Evolutionary conservation across 2,329 filamentous ascomycete genomes (phyloP).

Genomic region (Colletotrichum agaves): DNA sequence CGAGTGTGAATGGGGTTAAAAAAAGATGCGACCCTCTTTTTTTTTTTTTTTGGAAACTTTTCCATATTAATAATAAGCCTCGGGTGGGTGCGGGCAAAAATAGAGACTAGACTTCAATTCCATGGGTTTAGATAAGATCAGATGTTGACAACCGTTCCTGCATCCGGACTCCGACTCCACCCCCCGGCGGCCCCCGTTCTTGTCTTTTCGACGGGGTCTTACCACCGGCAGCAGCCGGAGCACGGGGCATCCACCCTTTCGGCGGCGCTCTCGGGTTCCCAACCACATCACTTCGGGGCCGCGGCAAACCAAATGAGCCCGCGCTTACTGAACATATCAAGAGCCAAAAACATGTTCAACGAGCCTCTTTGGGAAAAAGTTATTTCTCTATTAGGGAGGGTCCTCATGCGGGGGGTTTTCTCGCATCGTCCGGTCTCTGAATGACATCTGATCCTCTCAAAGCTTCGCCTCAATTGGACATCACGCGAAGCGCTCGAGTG

Average conservation of each 20-base stretch:
- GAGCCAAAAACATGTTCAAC: background rate
- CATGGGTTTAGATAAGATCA: background rate
- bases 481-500: background rate
- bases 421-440: background rate
- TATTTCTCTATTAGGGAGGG: background rate
- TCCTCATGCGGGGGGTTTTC: background rate
- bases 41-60: background rate
- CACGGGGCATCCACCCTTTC: constrained; percentile 7
- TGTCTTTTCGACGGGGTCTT: constrained; percentile 5
- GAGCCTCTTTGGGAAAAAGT: background rate
- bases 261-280: background rate
- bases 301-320: background rate
- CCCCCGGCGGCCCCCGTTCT: background rate
- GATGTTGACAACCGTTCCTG: background rate
- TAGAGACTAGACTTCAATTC: no score
- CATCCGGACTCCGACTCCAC: background rate
- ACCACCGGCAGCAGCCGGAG: constrained; percentile 1
- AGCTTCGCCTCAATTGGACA: background rate
- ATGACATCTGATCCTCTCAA: background rate
- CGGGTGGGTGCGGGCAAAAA: no score
- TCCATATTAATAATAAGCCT: no score
- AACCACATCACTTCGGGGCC: background rate
- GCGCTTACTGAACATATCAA: background rate
- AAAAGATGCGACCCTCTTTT: background rate
- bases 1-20: background rate